phyloP scores from a whole-genome alignment of 2,329 filamentous ascomycete genomes.

The Calonectria henricotiae region DNA sequence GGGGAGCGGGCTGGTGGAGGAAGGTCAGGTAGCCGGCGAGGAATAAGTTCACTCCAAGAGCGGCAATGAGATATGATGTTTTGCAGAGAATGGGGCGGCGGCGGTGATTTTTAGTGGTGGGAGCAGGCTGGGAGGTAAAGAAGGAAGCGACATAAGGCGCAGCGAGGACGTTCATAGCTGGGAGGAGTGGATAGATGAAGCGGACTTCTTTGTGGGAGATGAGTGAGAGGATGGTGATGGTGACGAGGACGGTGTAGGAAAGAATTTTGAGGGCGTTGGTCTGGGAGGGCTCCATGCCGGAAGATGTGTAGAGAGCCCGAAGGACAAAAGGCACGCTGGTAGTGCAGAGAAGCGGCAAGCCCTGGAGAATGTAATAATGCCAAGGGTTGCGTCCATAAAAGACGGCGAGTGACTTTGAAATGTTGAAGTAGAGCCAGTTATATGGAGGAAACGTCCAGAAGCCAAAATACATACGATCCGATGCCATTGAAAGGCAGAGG shows the following conservation, averaged over 20 bases:
- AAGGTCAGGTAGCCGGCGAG: conserved; percentile 83
- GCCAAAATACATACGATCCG: conserved; percentile 86
- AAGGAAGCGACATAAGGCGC: conserved; percentile 78
- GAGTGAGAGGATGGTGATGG: conserved; percentile 77
- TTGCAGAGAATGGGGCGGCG: conserved; percentile 62
- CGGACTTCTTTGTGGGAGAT: conserved; percentile 97
- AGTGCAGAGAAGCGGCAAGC: conserved; percentile 88
- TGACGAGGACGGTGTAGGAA: conserved; percentile 72
- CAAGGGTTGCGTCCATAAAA: conserved; percentile 94
- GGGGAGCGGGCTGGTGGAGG: conserved; percentile 85
- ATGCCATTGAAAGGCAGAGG: conserved; percentile 75
- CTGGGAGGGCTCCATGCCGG: conserved; percentile 55
- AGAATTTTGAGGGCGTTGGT: conserved; percentile 62
- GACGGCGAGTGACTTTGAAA: conserved; percentile 87
- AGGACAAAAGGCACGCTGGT: conserved; percentile 85
- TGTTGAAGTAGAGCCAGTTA: conserved; percentile 91
- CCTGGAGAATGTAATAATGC: conserved; percentile 95
- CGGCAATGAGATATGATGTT: conserved; percentile 70
- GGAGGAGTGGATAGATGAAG: conserved; percentile 94
- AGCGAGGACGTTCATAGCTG: conserved; percentile 86
- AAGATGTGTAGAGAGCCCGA: conserved; percentile 73
- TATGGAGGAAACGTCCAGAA: conserved; percentile 91
- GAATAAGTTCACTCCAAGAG: conserved; percentile 78
- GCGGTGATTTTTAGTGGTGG: conserved; percentile 52
- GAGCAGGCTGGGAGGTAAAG: conserved; percentile 66